Conservation (phyloP, 2,329 filamentous ascomycete genomes). For the Lecanicillium sp. region DNA sequence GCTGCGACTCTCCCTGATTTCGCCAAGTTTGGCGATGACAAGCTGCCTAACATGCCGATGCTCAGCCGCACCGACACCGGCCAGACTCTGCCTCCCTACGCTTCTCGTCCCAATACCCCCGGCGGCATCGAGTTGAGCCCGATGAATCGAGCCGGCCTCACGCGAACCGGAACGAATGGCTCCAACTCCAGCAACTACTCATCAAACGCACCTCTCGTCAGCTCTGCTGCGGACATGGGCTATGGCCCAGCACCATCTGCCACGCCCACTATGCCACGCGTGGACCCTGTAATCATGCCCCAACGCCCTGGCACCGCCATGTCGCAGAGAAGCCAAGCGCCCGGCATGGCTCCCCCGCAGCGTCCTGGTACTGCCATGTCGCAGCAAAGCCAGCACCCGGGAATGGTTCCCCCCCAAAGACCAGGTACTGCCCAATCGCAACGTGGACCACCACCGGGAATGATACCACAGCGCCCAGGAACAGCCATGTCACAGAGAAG, state of each 20-base stretch:
- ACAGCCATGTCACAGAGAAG: constrained; percentile 32
- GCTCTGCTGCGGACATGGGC: constrained; percentile 56
- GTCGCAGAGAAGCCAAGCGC: constrained; percentile 26
- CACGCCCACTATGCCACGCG: constrained; percentile 28
- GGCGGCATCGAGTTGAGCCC: constrained; percentile 46
- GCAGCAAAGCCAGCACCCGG: constrained; percentile 22
- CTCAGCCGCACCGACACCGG: constrained; percentile 55
- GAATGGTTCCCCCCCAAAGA: constrained; percentile 17
- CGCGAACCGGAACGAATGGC: constrained; percentile 46
- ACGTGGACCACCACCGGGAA: neutral
- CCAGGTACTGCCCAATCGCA: constrained; percentile 4
- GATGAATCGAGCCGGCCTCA: constrained; percentile 42
- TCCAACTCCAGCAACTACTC: constrained; percentile 55
- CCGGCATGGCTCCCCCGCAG: constrained; percentile 18
- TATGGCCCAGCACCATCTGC: constrained; percentile 36
- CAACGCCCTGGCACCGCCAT: constrained; percentile 28
- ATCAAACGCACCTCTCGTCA: constrained; percentile 57
- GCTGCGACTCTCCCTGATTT: constrained; percentile 62
- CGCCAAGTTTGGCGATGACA: constrained; percentile 34
- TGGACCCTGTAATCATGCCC: constrained; percentile 23
- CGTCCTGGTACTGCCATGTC: constrained; percentile 32
- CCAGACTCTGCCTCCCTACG: constrained; percentile 56
- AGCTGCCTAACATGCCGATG: constrained; percentile 52
- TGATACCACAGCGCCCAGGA: constrained; percentile 26
- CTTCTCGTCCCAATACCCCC: constrained; percentile 52